Base-by-base conservation (phyloP, 2,329 filamentous ascomycete genomes). In the Biscogniauxia marginata region DNA sequence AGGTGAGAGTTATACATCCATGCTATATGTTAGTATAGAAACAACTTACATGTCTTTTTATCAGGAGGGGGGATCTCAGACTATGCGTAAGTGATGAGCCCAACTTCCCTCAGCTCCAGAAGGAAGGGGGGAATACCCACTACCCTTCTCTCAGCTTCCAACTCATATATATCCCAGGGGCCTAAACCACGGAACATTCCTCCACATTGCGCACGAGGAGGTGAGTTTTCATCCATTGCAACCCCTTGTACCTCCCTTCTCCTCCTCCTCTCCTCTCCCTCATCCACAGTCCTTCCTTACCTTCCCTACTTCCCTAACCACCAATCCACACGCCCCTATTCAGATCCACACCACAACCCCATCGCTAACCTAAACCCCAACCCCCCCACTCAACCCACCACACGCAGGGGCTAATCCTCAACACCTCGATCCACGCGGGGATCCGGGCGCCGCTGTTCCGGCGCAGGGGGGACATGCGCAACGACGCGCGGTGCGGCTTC, bases 151-250 rank as follows among this genome's bases (percentile, higher is more conserved):
- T 25, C 4, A 16, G 11, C 9, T 21, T n/a, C 25, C 16, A 18
- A 7, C 21, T 30, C 30, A 11, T 18, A 59, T 16, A 23, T 50
- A 13, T 11, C 22, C 20, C 44, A 80, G 78, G 3, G 76, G 74
- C n/a, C 70, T 84, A 2, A 86, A 85, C 55, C 83, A 86, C 63
- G 84, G 84, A 39, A 86, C 84, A 0, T 86, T 85, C 65, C 70
- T 86, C 13, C 82, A 86, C 60, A 82, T 85, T 39, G 83, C 84
- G 0, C 81, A 85, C 61, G 83, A 86, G 67, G 84, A 86, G 68
- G 73, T 73, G 30, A 9, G 25, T 24, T 4, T 22, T 18, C 2
- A 45, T 7, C 46, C 51, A n/a, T n/a, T n/a, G n/a, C n/a, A 49
- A 58, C 39, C 25, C 22, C 23, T 22, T 4, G 18, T 44, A 13